Evolutionary conservation across 2,329 filamentous ascomycete species (phyloP), one percentile per base, ranked within the genome.

Genomic region (Penicillium sp.): DNA sequence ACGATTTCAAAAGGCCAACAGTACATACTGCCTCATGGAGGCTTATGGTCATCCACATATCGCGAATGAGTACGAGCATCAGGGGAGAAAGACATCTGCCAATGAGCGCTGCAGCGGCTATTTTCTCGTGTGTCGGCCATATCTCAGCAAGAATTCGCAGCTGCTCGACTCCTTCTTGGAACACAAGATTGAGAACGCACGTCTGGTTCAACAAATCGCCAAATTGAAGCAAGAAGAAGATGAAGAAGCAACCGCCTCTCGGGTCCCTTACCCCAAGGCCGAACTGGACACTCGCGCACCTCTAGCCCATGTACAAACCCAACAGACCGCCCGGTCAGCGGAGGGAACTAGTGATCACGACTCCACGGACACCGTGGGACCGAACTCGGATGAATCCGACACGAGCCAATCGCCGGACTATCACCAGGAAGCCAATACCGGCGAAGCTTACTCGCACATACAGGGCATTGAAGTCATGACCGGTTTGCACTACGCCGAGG

Each of bases 131-230:
- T 84, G 89, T 8, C 81, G 91, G 16, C 88, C 88, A 1, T 95
- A 96, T 67, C 90, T 89, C 4, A 95, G 88, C 27, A 91, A 88
- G 72, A 95, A 92, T 64, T 86, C 89, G 1, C 82, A 81, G 3
- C 77, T 96, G 10, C 77, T 96, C 16, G 91, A 97, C 71, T 95
- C 90, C 0, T 96, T 96, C 63, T 77, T 97, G 25, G 92, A 97
- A 68, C 91, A 96, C 74, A 96, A 96, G 71, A 92, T 95, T 46
- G 92, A 96, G 69, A 95, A 96, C 63, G 90, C 95, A 73, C 82
- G 91, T 4, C 72, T 97, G 41, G 84, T 83, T 62, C 87, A 89
- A 60, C 83, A 89, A 36, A 95, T 97, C 54, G 84, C 86, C 14
- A 89, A 95, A 70, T 76, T 96, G 46, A 88, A 88, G 59, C 80